Percentiles rank a stretch among this genome's conserved stretches.
phyloP scores from a whole-genome alignment of 495 filamentous ascomycete species.

The Penicillium roqueforti region DNA sequence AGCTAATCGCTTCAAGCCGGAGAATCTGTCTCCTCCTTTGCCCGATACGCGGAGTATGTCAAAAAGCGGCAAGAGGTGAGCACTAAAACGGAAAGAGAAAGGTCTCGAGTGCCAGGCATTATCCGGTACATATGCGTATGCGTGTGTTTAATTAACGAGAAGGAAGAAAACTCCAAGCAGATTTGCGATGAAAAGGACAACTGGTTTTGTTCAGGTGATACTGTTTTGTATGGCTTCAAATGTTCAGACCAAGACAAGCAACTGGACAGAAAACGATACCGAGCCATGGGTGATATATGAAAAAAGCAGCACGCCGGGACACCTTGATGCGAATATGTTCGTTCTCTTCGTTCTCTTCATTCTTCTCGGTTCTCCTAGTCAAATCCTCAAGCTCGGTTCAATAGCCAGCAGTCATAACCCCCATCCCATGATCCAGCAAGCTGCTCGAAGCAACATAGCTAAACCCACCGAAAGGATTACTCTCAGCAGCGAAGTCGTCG shows the following conservation, averaged over 20 bases:
- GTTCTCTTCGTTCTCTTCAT: not conserved
- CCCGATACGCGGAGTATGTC: too few relatives aligned
- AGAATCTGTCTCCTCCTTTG: too few relatives aligned
- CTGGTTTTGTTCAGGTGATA: not conserved
- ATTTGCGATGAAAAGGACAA: not conserved
- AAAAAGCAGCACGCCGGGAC: too few relatives aligned
- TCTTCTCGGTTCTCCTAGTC: not conserved
- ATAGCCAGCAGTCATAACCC: slow-evolving; percentile 28
- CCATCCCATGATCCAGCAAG: slow-evolving; percentile 60
- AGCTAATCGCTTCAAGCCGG: too few relatives aligned
- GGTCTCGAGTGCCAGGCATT: too few relatives aligned
- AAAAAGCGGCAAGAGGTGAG: too few relatives aligned
- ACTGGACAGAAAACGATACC: not conserved
- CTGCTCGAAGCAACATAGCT: slow-evolving; percentile 91
- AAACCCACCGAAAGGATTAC: slow-evolving; percentile 88
- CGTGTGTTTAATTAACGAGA: not conserved
- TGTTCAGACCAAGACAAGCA: not conserved
- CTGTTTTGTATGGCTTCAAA: not conserved
- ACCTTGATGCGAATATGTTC: not conserved
- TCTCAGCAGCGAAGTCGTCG: slow-evolving; percentile 31
- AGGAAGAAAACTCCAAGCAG: not conserved
- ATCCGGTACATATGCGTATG: not conserved
- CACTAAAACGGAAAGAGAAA: too few relatives aligned
- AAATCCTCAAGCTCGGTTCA: slow-evolving; percentile 10
- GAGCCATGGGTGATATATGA: not conserved